A percentile compares a stretch with the other conserved stretches of the same genome.
These are phyloP conservation scores for Dryas octopetala DNA, from an alignment of 306 rosid genomes.

Conservation along the genomic window DNA sequence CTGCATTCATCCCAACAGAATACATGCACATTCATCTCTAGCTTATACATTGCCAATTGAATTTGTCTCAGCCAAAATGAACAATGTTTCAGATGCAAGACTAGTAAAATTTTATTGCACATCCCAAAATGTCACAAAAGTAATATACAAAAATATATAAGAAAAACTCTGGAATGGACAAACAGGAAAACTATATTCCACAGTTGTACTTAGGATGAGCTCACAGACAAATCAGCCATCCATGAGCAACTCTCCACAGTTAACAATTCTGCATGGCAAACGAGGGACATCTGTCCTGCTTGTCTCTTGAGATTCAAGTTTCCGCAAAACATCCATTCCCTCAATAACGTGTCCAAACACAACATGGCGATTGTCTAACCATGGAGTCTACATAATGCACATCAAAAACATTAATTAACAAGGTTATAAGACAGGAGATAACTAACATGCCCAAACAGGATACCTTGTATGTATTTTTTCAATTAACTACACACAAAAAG, in stretches of 20 bases:
- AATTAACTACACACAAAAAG: background rate
- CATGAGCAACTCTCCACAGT: constrained; percentile 64
- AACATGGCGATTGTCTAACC: constrained; percentile 93
- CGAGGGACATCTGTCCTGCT: constrained; percentile 72
- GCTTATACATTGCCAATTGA: constrained; percentile 1
- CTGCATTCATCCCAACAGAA: background rate
- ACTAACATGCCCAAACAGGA: constrained; percentile 18
- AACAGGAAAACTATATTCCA: constrained; percentile 19
- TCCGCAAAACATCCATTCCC: constrained; percentile 68
- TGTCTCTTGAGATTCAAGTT: constrained; percentile 77
- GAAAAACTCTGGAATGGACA: constrained; percentile 22
- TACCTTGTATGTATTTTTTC: background rate
- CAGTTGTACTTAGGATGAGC: background rate
- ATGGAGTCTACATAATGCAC: constrained; percentile 67
- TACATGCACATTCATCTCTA: background rate
- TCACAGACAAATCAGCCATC: constrained; percentile 44
- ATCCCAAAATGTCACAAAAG: background rate
- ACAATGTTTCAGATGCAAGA: background rate
- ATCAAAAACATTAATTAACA: constrained; percentile 22
- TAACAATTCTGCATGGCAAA: constrained; percentile 73
- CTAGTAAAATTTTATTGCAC: background rate
- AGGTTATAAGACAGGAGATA: constrained; percentile 21
- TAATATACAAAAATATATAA: too few species aligned
- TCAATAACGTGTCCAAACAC: constrained; percentile 80
- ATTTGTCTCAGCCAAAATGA: background rate